Conservation (phyloP, 208 protist genomes). For the Trypanosoma boissoni region DNA sequence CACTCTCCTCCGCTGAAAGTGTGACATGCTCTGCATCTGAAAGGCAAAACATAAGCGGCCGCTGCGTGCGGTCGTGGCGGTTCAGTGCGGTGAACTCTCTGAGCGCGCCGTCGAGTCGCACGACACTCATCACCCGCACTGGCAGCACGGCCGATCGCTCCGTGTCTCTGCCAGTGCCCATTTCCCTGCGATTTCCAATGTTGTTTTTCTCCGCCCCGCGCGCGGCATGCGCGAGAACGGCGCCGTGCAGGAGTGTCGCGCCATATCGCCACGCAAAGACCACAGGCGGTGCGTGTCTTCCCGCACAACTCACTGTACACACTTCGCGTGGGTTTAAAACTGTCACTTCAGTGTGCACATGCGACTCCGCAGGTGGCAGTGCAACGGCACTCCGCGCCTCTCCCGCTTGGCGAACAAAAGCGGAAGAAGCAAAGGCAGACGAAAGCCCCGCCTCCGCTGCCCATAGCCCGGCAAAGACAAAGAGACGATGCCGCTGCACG, state of each 20-base stretch:
- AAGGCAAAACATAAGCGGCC: slow-evolving; percentile 7
- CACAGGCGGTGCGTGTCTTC: background rate
- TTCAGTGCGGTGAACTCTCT: background rate
- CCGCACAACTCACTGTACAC: background rate
- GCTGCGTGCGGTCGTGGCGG: background rate
- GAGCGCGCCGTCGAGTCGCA: slow-evolving; percentile 1
- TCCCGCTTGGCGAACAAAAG: background rate
- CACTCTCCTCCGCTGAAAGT: too few relatives aligned
- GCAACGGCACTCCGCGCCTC: background rate
- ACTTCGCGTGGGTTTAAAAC: background rate
- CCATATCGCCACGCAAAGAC: slow-evolving; percentile 53
- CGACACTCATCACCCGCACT: slow-evolving; percentile 36
- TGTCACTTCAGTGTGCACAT: background rate
- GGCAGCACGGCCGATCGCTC: too few relatives aligned
- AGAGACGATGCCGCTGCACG: slow-evolving; percentile 29
- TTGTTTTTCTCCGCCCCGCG: too few relatives aligned
- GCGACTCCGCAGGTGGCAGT: background rate
- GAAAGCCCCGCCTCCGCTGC: background rate
- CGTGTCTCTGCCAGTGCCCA: too few relatives aligned
- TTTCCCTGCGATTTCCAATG: too few relatives aligned
- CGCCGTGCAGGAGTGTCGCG: slow-evolving; percentile 36
- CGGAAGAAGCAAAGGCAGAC: slow-evolving; percentile 7
- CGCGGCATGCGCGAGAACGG: slow-evolving; percentile 25
- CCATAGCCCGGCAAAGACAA: slow-evolving; percentile 31
- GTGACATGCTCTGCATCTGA: slow-evolving; percentile 3